phyloP scores from a whole-genome alignment of 208 protist genomes.

The Trypanosoma boissoni region DNA sequence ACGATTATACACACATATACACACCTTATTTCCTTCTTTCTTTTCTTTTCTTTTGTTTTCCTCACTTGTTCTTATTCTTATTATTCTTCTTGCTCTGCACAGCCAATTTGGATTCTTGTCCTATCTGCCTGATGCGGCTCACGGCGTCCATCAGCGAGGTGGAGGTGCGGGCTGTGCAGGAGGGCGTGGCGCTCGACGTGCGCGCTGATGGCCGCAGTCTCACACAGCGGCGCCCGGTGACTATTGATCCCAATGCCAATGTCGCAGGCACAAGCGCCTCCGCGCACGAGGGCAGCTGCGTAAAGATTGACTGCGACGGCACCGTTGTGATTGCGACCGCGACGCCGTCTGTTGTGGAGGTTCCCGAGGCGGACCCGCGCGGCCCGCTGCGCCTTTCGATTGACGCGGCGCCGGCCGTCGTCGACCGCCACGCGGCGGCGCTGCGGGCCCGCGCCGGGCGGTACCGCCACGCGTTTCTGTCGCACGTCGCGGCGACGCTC shows the following conservation, averaged over 20 bases:
- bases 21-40: constrained; percentile 3
- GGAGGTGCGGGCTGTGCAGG: constrained; percentile 70
- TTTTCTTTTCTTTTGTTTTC: constrained; percentile 1
- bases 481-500: constrained; percentile 48
- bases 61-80: not conserved
- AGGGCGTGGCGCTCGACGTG: constrained; percentile 60
- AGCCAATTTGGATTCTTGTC: too few species aligned
- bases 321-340: constrained; percentile 63
- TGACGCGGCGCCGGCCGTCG: constrained; percentile 60
- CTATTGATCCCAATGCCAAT: constrained; percentile 15
- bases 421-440: constrained; percentile 55
- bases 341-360: constrained; percentile 59
- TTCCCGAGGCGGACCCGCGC: constrained; percentile 25
- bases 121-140: too few species aligned
- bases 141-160: constrained; percentile 48
- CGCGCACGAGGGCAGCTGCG: not conserved
- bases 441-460: constrained; percentile 43
- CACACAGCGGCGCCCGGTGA: constrained; percentile 68
- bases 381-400: constrained; percentile 63
- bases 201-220: constrained; percentile 76
- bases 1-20: not conserved
- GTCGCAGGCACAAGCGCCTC: not conserved
- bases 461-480: constrained; percentile 64
- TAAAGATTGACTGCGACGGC: constrained; percentile 31
- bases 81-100: constrained; percentile 2